These are phyloP conservation scores for Magnusiomyces fungicola DNA, from an alignment of 1,139 yeast species.

Conservation along the genomic window DNA sequence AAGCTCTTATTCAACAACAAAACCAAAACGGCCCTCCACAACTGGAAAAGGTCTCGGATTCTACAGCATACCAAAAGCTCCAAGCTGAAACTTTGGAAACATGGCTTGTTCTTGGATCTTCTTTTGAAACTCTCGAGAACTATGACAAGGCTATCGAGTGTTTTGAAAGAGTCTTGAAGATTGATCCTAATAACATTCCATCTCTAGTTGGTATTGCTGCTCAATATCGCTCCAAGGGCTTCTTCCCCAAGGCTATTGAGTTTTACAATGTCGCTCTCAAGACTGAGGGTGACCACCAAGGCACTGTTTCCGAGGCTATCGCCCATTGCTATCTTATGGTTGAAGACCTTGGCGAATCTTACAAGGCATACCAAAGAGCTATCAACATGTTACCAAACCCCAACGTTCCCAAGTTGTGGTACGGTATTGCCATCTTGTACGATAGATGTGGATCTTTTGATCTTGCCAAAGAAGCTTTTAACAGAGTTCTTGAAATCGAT, in stretches of 20 bases:
- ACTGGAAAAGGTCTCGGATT: slow-evolving; percentile 4
- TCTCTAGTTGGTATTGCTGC: slow-evolving; percentile 83
- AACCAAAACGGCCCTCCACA: slow-evolving; percentile 3
- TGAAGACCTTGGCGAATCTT: slow-evolving; percentile 92
- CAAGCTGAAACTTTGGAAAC: slow-evolving; percentile 67
- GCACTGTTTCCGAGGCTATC: slow-evolving; percentile 94
- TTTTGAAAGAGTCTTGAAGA: slow-evolving; percentile 80
- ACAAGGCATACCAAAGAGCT: slow-evolving; percentile 95
- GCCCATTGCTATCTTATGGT: slow-evolving; percentile 97
- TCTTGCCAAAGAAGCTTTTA: slow-evolving; percentile 97
- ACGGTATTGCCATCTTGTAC: slow-evolving; percentile 92
- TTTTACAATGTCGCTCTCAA: slow-evolving; percentile 81
- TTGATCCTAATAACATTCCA: slow-evolving; percentile 77
- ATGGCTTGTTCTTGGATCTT: slow-evolving; percentile 82
- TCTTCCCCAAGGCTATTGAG: slow-evolving; percentile 90
- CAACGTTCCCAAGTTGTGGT: slow-evolving; percentile 95
- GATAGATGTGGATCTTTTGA: slow-evolving; percentile 96
- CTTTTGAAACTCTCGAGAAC: slow-evolving; percentile 85
- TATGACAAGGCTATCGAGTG: slow-evolving; percentile 83
- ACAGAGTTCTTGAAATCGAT: slow-evolving; percentile 88
- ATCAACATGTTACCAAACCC: slow-evolving; percentile 85
- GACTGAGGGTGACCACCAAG: slow-evolving; percentile 68
- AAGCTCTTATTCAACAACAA: background rate
- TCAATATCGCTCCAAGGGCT: slow-evolving; percentile 79
- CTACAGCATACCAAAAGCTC: slow-evolving; percentile 41